Evolutionary conservation across 2,329 filamentous ascomycete genomes (phyloP).

Genomic region (Botrytis aclada): DNA sequence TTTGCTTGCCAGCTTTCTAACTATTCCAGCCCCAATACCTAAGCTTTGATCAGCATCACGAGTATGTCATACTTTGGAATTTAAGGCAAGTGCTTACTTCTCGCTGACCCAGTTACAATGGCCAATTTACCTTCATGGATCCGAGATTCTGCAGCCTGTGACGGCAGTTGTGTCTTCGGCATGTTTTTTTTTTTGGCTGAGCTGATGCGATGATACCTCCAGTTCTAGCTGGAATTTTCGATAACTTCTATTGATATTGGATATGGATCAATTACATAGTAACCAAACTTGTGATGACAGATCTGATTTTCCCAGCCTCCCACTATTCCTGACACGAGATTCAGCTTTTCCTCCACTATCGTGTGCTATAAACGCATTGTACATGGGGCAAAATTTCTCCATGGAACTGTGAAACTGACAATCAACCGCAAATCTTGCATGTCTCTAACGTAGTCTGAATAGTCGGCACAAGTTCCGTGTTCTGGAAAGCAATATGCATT

Average conservation of each 20-base stretch:
- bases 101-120: constrained; percentile 72
- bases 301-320: background rate
- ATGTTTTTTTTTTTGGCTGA: background rate
- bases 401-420: background rate
- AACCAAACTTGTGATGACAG: background rate
- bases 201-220: background rate
- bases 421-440: background rate
- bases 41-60: constrained; percentile 16
- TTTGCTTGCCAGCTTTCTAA: constrained; percentile 64
- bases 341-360: background rate
- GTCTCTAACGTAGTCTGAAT: background rate
- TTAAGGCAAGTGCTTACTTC: constrained; percentile 51
- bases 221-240: background rate
- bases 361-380: background rate
- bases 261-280: background rate
- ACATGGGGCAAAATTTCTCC: background rate
- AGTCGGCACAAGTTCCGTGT: background rate
- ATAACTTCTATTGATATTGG: background rate
- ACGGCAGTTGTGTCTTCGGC: background rate
- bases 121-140: constrained; percentile 63
- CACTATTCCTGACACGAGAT: background rate
- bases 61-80: constrained; percentile 9
- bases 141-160: constrained; percentile 40
- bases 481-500: background rate
- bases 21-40: constrained; percentile 67